phyloP scores from a whole-genome alignment of 345 rosid species.

The Erysimum cheiranthoides region DNA sequence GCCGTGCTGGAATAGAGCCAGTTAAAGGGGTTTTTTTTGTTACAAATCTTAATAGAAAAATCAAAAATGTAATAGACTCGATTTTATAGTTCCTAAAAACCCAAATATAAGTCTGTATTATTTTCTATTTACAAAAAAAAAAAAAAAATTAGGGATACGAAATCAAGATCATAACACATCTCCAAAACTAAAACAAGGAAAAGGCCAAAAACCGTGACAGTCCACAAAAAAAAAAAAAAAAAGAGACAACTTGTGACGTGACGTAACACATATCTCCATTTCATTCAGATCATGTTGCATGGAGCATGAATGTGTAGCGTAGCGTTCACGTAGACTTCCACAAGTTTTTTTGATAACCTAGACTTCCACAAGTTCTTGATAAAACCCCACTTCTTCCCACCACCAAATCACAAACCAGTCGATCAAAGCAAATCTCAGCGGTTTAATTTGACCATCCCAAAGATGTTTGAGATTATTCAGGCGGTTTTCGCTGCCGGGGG shows the following conservation, averaged over 20 bases:
- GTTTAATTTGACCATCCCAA: slow-evolving; percentile 11
- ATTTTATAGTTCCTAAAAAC: background rate
- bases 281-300: slow-evolving; percentile 29
- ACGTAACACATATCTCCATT: slow-evolving; percentile 10
- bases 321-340: slow-evolving; percentile 35
- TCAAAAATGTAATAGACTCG: background rate
- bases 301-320: slow-evolving; percentile 38
- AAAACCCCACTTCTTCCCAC: slow-evolving; percentile 15
- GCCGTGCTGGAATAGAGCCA: background rate
- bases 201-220: slow-evolving; percentile 24
- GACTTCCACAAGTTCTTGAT: slow-evolving; percentile 29
- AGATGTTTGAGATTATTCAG: slow-evolving; percentile 36
- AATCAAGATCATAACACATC: background rate
- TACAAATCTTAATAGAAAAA: background rate
- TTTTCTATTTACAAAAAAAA: background rate
- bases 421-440: slow-evolving; percentile 18
- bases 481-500: slow-evolving; percentile 49
- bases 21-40: background rate
- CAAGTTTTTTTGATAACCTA: no score
- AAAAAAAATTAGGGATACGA: background rate
- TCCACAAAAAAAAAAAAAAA: background rate
- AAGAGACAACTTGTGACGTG: slow-evolving; percentile 21
- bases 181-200: background rate
- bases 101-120: background rate
- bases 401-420: slow-evolving; percentile 11